Conservation (phyloP, 345 rosid genomes). For the Stellera chamaejasme region DNA sequence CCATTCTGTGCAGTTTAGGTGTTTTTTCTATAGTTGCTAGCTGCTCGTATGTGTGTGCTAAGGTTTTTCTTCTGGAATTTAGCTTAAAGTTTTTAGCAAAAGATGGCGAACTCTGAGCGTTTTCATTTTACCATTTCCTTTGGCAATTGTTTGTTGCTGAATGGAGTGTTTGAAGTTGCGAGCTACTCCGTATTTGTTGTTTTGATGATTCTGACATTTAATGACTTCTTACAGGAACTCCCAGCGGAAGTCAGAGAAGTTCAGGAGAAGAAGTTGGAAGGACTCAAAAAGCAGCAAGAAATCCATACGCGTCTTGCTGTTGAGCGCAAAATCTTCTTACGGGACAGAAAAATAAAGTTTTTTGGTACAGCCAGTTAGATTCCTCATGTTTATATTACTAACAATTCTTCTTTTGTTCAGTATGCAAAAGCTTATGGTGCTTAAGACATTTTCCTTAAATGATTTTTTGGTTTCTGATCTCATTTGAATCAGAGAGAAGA, state of each 20-base stretch:
- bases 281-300: slow-evolving; percentile 80
- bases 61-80: no score
- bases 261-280: slow-evolving; percentile 62
- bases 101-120: not conserved
- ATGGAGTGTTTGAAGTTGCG: not conserved
- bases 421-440: not conserved
- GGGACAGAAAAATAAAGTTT: slow-evolving; percentile 85
- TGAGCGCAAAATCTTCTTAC: slow-evolving; percentile 81
- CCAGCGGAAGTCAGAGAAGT: slow-evolving; percentile 71
- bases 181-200: not conserved
- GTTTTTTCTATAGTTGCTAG: no score
- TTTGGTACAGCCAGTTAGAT: slow-evolving; percentile 41
- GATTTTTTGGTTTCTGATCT: not conserved
- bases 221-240: slow-evolving; percentile 36
- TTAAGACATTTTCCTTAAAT: not conserved
- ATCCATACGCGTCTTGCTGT: slow-evolving; percentile 75
- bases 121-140: not conserved
- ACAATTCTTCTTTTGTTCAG: not conserved
- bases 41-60: no score
- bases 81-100: no score
- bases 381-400: not conserved
- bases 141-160: not conserved
- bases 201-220: not conserved
- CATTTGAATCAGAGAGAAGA: slow-evolving; percentile 60
- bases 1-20: no score